These are phyloP conservation scores for Penicillium crystallinum DNA, from an alignment of 495 filamentous ascomycete species.

Conservation along the genomic window DNA sequence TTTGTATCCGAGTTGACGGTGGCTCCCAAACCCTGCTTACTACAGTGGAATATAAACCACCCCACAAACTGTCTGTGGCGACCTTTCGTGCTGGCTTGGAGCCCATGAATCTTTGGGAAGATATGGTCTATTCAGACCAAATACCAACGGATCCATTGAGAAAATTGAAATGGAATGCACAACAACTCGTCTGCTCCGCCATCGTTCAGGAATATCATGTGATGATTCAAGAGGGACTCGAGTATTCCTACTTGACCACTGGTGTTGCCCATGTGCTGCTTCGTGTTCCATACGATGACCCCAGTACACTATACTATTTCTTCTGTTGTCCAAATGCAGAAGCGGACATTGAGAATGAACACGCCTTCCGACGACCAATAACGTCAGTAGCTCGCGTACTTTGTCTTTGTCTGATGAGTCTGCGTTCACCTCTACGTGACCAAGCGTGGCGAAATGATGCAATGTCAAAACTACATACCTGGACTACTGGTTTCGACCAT, in stretches of 20 bases:
- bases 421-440: constrained; percentile 13
- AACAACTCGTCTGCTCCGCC: constrained; percentile 16
- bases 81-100: constrained; percentile 25
- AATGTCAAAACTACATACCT: constrained; percentile 15
- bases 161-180: constrained; percentile 22
- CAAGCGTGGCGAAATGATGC: constrained; percentile 30
- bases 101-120: constrained; percentile 16
- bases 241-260: constrained; percentile 29
- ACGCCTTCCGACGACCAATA: background rate
- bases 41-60: constrained; percentile 32
- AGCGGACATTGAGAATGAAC: constrained; percentile 7
- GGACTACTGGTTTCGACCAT: constrained; percentile 20
- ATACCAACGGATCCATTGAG: constrained; percentile 12
- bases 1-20: constrained; percentile 19
- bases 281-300: constrained; percentile 27
- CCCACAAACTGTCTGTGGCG: constrained; percentile 30
- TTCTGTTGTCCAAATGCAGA: constrained; percentile 31
- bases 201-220: constrained; percentile 26
- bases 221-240: constrained; percentile 28
- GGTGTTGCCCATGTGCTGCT: constrained; percentile 29
- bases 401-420: constrained; percentile 29
- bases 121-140: constrained; percentile 14
- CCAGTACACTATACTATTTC: constrained; percentile 23
- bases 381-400: constrained; percentile 21
- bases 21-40: constrained; percentile 19